Evolutionary conservation across 2,329 filamentous ascomycete genomes (phyloP).

Genomic region (Fusarium marasasianum): DNA sequence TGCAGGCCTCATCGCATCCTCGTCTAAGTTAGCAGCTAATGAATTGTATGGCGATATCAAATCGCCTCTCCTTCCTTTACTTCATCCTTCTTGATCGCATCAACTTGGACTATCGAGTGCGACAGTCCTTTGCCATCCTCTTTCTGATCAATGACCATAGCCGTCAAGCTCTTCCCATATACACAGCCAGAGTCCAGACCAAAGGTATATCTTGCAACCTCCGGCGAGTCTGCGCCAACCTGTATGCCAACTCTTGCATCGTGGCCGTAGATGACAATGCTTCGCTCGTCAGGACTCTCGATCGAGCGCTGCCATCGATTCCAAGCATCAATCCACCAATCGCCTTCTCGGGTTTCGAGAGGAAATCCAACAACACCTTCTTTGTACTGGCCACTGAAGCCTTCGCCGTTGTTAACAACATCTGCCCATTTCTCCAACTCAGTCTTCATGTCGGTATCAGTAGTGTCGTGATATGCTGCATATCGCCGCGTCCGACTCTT

Average conservation of each 20-base stretch:
- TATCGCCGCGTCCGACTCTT: constrained; percentile 16
- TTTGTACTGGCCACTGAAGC: background rate
- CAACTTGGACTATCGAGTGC: constrained; percentile 26
- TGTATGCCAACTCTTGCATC: constrained; percentile 75
- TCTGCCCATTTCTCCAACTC: background rate
- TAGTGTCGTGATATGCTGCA: background rate
- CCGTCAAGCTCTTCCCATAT: constrained; percentile 57
- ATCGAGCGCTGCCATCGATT: constrained; percentile 29
- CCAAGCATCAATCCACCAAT: constrained; percentile 33
- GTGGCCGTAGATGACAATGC: constrained; percentile 84
- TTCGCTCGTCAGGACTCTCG: constrained; percentile 45
- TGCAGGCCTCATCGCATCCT: background rate
- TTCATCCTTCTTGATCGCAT: background rate
- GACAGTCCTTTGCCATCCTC: background rate
- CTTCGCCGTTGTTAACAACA: background rate
- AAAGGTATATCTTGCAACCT: constrained; percentile 68
- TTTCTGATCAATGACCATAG: constrained; percentile 12
- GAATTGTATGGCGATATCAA: no score
- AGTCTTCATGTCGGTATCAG: background rate
- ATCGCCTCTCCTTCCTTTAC: background rate
- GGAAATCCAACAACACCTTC: constrained; percentile 1
- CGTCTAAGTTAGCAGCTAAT: no score
- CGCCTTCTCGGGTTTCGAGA: constrained; percentile 21
- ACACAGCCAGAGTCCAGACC: constrained; percentile 86
- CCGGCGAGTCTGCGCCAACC: constrained; percentile 38